phyloP scores from a whole-genome alignment of 2,329 filamentous ascomycete genomes.

The Sclerotinia sclerotiorum region DNA sequence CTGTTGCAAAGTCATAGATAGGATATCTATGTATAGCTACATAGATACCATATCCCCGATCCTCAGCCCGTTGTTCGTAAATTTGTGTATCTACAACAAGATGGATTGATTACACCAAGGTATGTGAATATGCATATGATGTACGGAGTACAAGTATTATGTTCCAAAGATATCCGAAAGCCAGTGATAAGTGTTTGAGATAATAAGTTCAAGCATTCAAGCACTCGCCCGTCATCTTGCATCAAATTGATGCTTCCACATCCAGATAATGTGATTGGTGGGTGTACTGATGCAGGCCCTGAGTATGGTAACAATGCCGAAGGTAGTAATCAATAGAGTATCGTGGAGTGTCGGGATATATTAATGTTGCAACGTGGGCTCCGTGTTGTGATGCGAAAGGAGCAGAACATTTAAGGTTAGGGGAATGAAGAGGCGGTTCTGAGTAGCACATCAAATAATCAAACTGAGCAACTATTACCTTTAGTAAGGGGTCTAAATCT shows the following conservation, averaged over 20 bases:
- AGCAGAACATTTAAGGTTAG: background rate
- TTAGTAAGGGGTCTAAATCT: background rate
- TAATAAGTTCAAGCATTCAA: constrained; percentile 5
- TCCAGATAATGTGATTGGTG: constrained; percentile 4
- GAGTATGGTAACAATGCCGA: constrained; percentile 6
- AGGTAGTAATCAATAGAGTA: background rate
- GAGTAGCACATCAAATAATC: constrained; percentile 1
- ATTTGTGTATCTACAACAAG: constrained; percentile 5
- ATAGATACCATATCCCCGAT: background rate
- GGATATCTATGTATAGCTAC: constrained; percentile 1
- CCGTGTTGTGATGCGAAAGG: background rate
- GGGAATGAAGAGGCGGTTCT: background rate
- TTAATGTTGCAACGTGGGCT: background rate
- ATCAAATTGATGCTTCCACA: background rate
- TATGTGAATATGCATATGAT: background rate
- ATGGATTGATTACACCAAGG: background rate
- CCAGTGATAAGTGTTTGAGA: background rate
- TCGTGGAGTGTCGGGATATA: background rate
- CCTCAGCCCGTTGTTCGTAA: constrained; percentile 12
- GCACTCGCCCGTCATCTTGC: constrained; percentile 15
- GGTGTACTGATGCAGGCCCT: constrained; percentile 1
- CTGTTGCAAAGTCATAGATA: background rate
- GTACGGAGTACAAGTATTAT: background rate
- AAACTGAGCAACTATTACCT: constrained; percentile 6
- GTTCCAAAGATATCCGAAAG: background rate